Percentiles rank a stretch among this genome's conserved stretches.
These are phyloP conservation scores for Wickerhamomyces ciferrii DNA, from an alignment of 805 yeast genomes.

Conservation along the genomic window DNA sequence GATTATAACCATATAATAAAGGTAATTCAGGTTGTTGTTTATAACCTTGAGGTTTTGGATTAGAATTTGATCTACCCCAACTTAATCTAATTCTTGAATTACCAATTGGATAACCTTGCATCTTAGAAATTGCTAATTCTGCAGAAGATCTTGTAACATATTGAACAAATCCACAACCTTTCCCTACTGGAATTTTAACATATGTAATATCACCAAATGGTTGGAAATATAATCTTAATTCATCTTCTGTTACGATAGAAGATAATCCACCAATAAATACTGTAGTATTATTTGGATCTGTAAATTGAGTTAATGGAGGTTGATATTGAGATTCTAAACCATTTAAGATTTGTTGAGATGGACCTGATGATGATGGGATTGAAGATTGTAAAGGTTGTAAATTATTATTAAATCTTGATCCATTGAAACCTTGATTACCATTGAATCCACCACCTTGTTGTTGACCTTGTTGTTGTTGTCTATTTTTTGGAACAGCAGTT, in stretches of 20 bases:
- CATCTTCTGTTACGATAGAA: conserved; percentile 51
- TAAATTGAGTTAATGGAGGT: conserved; percentile 55
- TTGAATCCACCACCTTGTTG: not conserved
- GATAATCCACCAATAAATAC: conserved; percentile 66
- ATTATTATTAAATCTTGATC: not conserved
- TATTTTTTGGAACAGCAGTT: conserved; percentile 53
- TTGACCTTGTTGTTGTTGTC: conserved; percentile 15
- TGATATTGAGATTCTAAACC: conserved; percentile 35
- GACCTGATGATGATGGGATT: not conserved
- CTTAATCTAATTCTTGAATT: conserved; percentile 77
- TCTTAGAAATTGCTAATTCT: conserved; percentile 75
- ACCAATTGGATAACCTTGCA: conserved; percentile 89
- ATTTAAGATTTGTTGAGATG: conserved; percentile 14
- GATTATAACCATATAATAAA: conserved; percentile 15
- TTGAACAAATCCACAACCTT: conserved; percentile 85
- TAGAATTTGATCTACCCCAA: conserved; percentile 68
- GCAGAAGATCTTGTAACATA: conserved; percentile 75
- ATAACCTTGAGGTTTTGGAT: conserved; percentile 15
- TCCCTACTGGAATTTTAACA: conserved; percentile 69
- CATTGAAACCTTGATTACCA: not conserved
- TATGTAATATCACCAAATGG: conserved; percentile 73
- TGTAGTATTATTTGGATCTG: conserved; percentile 81
- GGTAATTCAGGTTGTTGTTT: conserved; percentile 21
- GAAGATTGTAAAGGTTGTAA: not conserved
- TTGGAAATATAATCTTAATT: conserved; percentile 53